phyloP scores from a whole-genome alignment of 129 eudicot genomes.

The Tagetes patula region DNA sequence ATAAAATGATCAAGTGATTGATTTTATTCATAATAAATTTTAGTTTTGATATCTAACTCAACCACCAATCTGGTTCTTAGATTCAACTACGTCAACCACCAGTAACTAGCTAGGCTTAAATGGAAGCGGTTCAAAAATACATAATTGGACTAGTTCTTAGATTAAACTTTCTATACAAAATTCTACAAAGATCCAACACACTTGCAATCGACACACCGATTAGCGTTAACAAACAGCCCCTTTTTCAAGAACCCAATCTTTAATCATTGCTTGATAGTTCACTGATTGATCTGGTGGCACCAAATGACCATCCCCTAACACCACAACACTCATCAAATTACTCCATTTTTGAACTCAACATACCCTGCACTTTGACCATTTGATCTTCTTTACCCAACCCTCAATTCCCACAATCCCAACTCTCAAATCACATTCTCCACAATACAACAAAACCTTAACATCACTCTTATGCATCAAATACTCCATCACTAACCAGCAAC shows the following conservation, averaged over 20 bases:
- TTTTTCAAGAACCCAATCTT: conserved; percentile 68
- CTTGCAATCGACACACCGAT: not conserved
- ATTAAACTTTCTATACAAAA: not conserved
- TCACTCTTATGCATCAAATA: conserved; percentile 43
- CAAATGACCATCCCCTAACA: conserved; percentile 69
- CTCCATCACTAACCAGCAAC: conserved; percentile 54
- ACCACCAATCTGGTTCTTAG: too few relatives aligned
- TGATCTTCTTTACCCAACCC: conserved; percentile 64
- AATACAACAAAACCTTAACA: conserved; percentile 58
- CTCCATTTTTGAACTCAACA: conserved; percentile 74
- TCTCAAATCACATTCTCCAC: conserved; percentile 62
- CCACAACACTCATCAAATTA: conserved; percentile 53
- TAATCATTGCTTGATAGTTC: conserved; percentile 68
- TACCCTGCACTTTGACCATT: conserved; percentile 57
- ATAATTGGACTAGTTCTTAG: too few relatives aligned
- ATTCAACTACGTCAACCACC: too few relatives aligned
- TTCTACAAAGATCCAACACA: conserved; percentile 18
- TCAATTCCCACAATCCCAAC: conserved; percentile 60
- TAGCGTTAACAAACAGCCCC: conserved; percentile 48
- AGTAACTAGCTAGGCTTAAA: too few relatives aligned
- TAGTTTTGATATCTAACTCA: too few relatives aligned
- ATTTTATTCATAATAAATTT: too few relatives aligned
- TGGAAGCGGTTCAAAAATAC: too few relatives aligned
- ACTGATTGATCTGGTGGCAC: conserved; percentile 70
- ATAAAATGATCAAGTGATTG: too few relatives aligned